Percentiles rank a stretch among this genome's conserved stretches.
phyloP scores from a whole-genome alignment of 176 grass and related monocot species.

The Aechmea fasciata region DNA sequence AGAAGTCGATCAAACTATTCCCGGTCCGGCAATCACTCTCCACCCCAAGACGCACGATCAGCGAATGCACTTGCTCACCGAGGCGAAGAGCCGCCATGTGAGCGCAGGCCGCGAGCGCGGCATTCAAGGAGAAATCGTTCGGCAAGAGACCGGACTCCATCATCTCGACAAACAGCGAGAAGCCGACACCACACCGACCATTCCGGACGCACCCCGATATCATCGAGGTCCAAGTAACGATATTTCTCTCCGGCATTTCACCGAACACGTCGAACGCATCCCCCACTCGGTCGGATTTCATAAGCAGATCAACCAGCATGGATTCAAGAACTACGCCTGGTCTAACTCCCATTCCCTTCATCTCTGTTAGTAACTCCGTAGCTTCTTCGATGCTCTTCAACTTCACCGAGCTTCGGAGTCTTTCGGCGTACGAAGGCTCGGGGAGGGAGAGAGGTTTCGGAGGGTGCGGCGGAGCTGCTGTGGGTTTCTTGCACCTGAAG shows the following conservation, averaged over 20 bases:
- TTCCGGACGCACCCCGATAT: constrained; percentile 45
- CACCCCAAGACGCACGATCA: constrained; percentile 38
- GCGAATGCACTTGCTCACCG: constrained; percentile 61
- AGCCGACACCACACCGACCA: constrained; percentile 5
- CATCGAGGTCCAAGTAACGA: constrained; percentile 67
- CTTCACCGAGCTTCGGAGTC: constrained; percentile 1
- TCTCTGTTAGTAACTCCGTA: constrained; percentile 5
- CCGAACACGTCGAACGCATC: constrained; percentile 29
- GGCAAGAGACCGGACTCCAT: constrained; percentile 31
- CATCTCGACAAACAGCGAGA: constrained; percentile 41
- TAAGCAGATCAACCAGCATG: constrained; percentile 14
- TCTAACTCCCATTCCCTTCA: neutral
- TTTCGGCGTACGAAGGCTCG: neutral
- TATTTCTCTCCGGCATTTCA: constrained; percentile 54
- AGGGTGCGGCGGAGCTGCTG: too few species aligned
- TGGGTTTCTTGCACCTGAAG: too few species aligned
- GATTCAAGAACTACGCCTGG: constrained; percentile 7
- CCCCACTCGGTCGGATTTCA: constrained; percentile 3
- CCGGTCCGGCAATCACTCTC: constrained; percentile 31
- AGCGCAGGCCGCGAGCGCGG: constrained; percentile 52
- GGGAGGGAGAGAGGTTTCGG: too few species aligned
- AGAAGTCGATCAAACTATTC: constrained; percentile 47
- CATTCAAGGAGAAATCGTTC: constrained; percentile 68
- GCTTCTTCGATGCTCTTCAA: constrained; percentile 1
- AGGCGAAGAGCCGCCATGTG: constrained; percentile 15